Base-by-base conservation (phyloP, 129 eudicot genomes). In the Pulicaria dysenterica region DNA sequence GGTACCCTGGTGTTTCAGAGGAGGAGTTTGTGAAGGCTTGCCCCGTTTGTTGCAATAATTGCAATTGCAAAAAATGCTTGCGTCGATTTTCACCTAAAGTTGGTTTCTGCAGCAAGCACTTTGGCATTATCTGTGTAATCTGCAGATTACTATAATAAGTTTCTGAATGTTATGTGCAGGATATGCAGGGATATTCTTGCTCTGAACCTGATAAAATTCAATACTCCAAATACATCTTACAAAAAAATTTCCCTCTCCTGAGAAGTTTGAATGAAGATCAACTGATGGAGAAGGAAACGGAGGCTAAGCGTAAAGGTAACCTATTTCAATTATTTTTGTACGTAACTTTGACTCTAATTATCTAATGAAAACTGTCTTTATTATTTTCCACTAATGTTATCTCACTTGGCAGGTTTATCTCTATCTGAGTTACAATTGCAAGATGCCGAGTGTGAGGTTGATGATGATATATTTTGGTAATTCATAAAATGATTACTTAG, bases 31-130 rank as follows among this genome's bases (percentile, higher is more conserved):
- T 79, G 8, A 58, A 81, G 51, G 81, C 82, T 13, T 86, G 91
- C 53, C 86, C 91, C 6, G 63, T 53, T 73, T 86, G 91, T 67
- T 73, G 77, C 19, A 44, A 69, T 24, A 79, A 73, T 19, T 87
- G 94, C 78, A 87, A 87, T 59, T 87, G 94, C 77, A 87, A 82
- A 61, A 81, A 75, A 44, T 87, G 89, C 43, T 77, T 85, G 53
- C 75, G 89, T 41, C 15, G 56, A 72, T 49, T 11, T 48, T 73
- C 78, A 37, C 70, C 49, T 39, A 48, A 73, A 62, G 65, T 51
- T 80, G 76, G 56, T 85, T 72, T 64, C 13, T 43, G 10, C 62
- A 79, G 42, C 82, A 81, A 72, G 11, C 65, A 36, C 54, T 34
- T 43, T 34, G 41, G 56, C 58, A 43, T 70, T 76, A 48, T 9